phyloP scores from a whole-genome alignment of 2,329 filamentous ascomycete species.

The Colletotrichum trifolii region DNA sequence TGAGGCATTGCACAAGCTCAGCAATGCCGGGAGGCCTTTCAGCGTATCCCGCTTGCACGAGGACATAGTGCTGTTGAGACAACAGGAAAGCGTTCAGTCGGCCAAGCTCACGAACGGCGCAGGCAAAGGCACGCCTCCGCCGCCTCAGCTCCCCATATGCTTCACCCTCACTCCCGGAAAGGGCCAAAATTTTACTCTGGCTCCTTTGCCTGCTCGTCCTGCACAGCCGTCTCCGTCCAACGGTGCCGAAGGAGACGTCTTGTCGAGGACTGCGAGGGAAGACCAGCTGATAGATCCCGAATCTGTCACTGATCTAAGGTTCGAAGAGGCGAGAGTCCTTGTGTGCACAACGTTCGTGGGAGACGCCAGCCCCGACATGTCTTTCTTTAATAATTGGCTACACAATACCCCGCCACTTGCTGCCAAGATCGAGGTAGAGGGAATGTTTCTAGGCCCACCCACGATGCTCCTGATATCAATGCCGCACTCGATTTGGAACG shows the following conservation, averaged over 20 bases:
- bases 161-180: conserved; percentile 67
- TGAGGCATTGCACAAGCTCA: conserved; percentile 66
- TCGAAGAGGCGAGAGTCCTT: conserved; percentile 71
- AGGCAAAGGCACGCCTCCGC: conserved; percentile 47
- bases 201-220: conserved; percentile 53
- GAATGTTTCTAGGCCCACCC: conserved; percentile 75
- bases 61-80: conserved; percentile 60
- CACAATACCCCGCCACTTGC: conserved; percentile 67
- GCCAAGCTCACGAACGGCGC: conserved; percentile 58
- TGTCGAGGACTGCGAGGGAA: conserved; percentile 44
- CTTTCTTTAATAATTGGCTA: conserved; percentile 74
- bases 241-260: conserved; percentile 31
- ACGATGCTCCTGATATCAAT: conserved; percentile 76
- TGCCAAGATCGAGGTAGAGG: conserved; percentile 71
- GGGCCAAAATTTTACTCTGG: conserved; percentile 63
- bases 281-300: conserved; percentile 59
- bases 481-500: conserved; percentile 71
- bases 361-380: conserved; percentile 73
- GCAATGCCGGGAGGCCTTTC: conserved; percentile 62
- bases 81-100: conserved; percentile 56
- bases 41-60: conserved; percentile 67
- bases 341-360: conserved; percentile 76
- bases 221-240: conserved; percentile 45
- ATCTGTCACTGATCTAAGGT: conserved; percentile 65
- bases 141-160: conserved; percentile 58